Evolutionary conservation across 78 protist genomes (phyloP), one percentile per base, ranked within the genome.

Genomic region (Polysphondylium violaceum): DNA sequence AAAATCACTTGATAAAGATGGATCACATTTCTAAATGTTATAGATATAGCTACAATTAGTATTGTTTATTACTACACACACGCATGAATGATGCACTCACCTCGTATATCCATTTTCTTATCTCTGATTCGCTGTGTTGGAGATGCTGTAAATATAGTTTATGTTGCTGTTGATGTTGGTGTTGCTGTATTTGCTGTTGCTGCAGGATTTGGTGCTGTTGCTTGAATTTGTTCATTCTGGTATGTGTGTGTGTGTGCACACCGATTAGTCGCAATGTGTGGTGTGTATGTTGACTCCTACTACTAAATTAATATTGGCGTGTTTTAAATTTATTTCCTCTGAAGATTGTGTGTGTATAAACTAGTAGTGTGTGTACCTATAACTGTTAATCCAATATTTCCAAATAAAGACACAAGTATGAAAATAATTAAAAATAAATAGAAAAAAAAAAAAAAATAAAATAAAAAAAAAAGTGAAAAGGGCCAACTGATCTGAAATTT

Each of bases 61-160:
- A 68, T 23, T 12, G 19, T 4, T 35, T 19, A 61, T 29, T 6
- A 25, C 5, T 33, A 6, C 14, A 61, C 9, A 19, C 16, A n/a
- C 8, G 12, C 3, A 17, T 55, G 29, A 51, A 55, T 55, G 5
- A 3, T 25, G 55, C 55, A n/a, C 69, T 6, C 38, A 75, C 85
- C 43, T 83, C 77, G 21, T 47, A 33, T 23, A 83, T 83, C 90
- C 90, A 83, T 69, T 47, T 67, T 47, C 69, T 83, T 16, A 83
- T 83, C 3, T 83, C 81, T 19, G 40, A 38, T 43, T 83, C 90
- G 41, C 21, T 27, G 35, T 68, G 12, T 27, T 68, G 38, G 51
- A 68, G 23, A 43, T 43, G 51, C 7, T 68, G 27, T n/a, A 43
- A 41, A 68, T 68, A 38, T 38, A 25, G 27, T 27, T 38, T 43